Base-by-base conservation (phyloP, 768 basidiomycete species). In the Rhizopogon vinicolor region DNA sequence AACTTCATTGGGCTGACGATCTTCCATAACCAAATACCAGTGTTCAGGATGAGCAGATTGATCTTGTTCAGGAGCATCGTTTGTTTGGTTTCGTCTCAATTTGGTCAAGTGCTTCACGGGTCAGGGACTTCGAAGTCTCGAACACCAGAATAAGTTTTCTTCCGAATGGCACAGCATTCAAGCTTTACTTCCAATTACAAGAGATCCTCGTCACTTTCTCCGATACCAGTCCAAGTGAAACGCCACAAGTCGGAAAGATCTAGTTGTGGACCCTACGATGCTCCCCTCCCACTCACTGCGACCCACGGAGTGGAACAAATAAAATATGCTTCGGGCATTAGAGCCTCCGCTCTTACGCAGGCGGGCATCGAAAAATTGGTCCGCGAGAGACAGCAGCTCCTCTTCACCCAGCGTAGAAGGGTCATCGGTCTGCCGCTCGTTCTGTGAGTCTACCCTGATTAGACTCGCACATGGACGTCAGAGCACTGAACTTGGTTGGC, bases 1-100 rank as follows among this genome's bases (percentile, higher is more conserved):
- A 5, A 65, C 55, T 57, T 75, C 73, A 57, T 76, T 75, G 18
- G 73, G 74, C 50, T 77, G 75, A 1, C 58, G 56, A 57, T 76
- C 75, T 56, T 77, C 75, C 65, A 66, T 63, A 19, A 25, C n/a
- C 28, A 29, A 37, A 10, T 37, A 3, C 5, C 5, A 7, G 31
- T 13, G 35, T 51, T 9, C 37, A n/a, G 33, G 6, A 50, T 19
- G 39, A 39, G 48, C 29, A 6, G n/a, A 16, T 40, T 10, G 14
- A 35, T n/a, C 10, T n/a, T 41, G 13, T 25, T 44, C 39, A 45
- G 41, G 5, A 44, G 35, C 18, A 16, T 55, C 59, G 53, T 12
- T 48, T 71, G 52, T 71, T 71, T 67, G 41, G n/a, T 1, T 25
- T n/a, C 43, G 41, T 44, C 51, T 16, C 9, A 52, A 44, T 52